Evolutionary conservation across 1,139 yeast species (phyloP).

Genomic region (Yamadazyma songkhlaensis): DNA sequence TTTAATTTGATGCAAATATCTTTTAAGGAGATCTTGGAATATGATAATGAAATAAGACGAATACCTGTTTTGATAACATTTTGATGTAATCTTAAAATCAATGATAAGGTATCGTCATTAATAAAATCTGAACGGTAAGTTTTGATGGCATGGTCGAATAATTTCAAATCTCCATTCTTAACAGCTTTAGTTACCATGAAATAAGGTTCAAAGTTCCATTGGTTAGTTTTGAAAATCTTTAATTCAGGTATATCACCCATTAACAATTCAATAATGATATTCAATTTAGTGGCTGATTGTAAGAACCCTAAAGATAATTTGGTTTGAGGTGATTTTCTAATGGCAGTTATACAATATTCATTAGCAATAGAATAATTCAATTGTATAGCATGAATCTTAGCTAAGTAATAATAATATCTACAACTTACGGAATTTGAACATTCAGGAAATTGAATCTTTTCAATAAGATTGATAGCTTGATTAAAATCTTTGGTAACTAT

Average conservation of each 20-base stretch:
- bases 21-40: conserved; percentile 85
- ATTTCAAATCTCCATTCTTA: conserved; percentile 81
- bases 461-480: conserved; percentile 86
- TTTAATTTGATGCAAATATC: conserved; percentile 89
- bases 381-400: conserved; percentile 88
- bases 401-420: conserved; percentile 85
- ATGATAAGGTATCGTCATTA: conserved; percentile 77
- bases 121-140: conserved; percentile 62
- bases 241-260: conserved; percentile 99
- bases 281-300: conserved; percentile 86
- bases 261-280: conserved; percentile 82
- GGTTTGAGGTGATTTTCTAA: conserved; percentile 97
- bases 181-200: conserved; percentile 89
- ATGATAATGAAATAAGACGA: conserved; percentile 86
- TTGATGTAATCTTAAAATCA: conserved; percentile 88
- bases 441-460: conserved; percentile 85
- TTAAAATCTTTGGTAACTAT: conserved; percentile 75
- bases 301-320: conserved; percentile 80
- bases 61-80: conserved; percentile 98
- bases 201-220: conserved; percentile 67
- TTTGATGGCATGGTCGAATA: conserved; percentile 72
- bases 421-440: conserved; percentile 82
- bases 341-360: conserved; percentile 87
- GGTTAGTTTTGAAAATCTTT: conserved; percentile 63
- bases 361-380: conserved; percentile 89